Evolutionary conservation across 768 basidiomycete species (phyloP).

Genomic region (Lentinula lateritia): DNA sequence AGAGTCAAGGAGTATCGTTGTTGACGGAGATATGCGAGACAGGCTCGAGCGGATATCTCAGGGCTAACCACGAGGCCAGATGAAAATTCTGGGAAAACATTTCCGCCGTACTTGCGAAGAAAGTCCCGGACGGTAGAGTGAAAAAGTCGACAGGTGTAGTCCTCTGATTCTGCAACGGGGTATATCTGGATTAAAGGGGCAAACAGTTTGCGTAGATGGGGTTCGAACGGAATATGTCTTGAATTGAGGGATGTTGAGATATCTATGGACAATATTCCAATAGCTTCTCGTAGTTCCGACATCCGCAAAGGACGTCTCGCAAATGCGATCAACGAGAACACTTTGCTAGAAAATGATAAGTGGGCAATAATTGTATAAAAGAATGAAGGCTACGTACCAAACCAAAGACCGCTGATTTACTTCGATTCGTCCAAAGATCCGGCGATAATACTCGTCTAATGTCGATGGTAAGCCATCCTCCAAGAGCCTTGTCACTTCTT

Average conservation of each 20-base stretch:
- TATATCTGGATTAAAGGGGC: slow-evolving; percentile 13
- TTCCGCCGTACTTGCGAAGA: slow-evolving; percentile 9
- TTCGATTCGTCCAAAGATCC: slow-evolving; percentile 13
- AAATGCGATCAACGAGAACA: slow-evolving; percentile 22
- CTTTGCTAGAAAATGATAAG: slow-evolving; percentile 14
- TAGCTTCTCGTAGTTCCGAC: slow-evolving; percentile 19
- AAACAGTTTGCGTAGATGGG: slow-evolving; percentile 8
- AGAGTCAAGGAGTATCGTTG: too few species aligned
- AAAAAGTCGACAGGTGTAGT: slow-evolving; percentile 18
- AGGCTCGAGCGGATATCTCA: too few species aligned
- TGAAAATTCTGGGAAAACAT: slow-evolving; percentile 10
- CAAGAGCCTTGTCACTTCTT: slow-evolving; percentile 15
- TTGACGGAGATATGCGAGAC: too few species aligned
- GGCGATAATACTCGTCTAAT: slow-evolving; percentile 14
- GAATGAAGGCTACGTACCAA: too few species aligned
- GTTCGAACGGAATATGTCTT: slow-evolving; percentile 9
- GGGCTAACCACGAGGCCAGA: slow-evolving; percentile 13
- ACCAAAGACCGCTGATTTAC: too few species aligned
- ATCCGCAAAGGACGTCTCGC: slow-evolving; percentile 21
- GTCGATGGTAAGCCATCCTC: slow-evolving; percentile 8
- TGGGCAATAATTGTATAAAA: background rate
- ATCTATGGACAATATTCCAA: slow-evolving; percentile 11
- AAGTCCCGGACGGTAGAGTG: slow-evolving; percentile 23
- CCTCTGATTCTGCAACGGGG: slow-evolving; percentile 8
- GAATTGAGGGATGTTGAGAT: slow-evolving; percentile 5